phyloP scores from a whole-genome alignment of 177 flowering plant species.

The Vitis hybrid region DNA sequence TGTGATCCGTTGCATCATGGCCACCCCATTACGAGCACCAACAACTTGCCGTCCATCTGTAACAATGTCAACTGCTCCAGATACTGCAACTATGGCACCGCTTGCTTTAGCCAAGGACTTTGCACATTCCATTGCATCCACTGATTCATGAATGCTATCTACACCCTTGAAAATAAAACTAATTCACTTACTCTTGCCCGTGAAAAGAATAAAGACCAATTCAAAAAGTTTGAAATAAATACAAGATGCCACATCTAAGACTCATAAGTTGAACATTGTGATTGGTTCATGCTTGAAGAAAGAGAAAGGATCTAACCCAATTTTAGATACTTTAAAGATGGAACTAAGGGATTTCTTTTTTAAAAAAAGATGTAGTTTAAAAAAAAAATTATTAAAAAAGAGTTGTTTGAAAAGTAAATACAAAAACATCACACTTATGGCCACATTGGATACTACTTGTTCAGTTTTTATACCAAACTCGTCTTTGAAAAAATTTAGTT shows the following conservation, averaged over 20 bases:
- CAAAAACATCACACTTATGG: too few species aligned
- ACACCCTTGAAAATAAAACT: constrained; percentile 52
- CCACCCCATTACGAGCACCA: constrained; percentile 75
- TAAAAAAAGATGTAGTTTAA: too few species aligned
- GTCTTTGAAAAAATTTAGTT: too few species aligned
- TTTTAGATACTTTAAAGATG: not conserved
- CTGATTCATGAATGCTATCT: constrained; percentile 74
- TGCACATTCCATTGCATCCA: constrained; percentile 82
- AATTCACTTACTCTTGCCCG: not conserved
- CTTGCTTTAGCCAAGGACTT: constrained; percentile 59
- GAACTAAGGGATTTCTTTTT: too few species aligned
- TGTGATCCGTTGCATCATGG: constrained; percentile 80
- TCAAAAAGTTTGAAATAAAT: too few species aligned
- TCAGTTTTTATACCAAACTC: too few species aligned
- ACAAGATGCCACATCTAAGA: too few species aligned
- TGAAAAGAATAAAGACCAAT: too few species aligned
- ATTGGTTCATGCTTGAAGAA: not conserved
- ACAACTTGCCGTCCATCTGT: constrained; percentile 74
- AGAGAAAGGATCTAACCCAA: not conserved
- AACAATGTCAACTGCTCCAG: constrained; percentile 84
- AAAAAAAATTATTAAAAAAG: too few species aligned
- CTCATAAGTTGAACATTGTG: too few species aligned
- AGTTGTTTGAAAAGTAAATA: too few species aligned
- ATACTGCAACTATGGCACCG: constrained; percentile 73
- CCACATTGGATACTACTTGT: too few species aligned